Evolutionary conservation across 257 asterid species (phyloP), one percentile per base, ranked within the genome.

Genomic region (Phtheirospermum japonicum): DNA sequence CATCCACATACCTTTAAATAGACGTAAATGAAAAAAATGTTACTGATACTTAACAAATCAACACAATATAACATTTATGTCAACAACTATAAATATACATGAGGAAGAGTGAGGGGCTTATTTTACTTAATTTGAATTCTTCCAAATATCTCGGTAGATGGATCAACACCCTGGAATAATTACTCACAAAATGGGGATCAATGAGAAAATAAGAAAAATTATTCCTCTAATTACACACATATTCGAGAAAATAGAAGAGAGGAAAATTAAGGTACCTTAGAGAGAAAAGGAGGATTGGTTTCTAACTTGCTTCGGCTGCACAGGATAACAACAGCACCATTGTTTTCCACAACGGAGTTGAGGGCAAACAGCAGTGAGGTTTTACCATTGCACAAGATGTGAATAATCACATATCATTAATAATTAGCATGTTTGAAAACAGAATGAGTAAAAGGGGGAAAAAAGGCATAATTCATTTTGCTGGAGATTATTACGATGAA

Each of bases 341-440:
- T 68, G 56, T 42, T 66, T 48, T 62, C 74, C 36, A 57, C 16
- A 11, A 87, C 90, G 4, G 87, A 71, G 61, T 89, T 92, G 51
- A 78, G 68, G 0, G 99, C 99, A 36, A 81, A 92, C 73, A 86
- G 91, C 71, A 92, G 72, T 4, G 99, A 92, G 57, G 96, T 83
- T 75, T 92, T 92, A 52, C 99, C 97, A 23, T 95, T 90, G 85
- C 76, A 69, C 7, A 64, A 69, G 51, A 43, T 16, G 23, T 36
- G 39, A 37, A 52, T 8, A 58, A 73, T 23, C 18, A 9, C 26
- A 26, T 23, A 37, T 4, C 1, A 28, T 42, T 23, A 63, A 54
- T 19, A 46, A 54, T 62, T 31, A 53, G 52, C 61, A 2, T 23
- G 18, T 17, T n/a, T 17, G 9, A 36, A 10, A 53, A 9, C 4